Evolutionary conservation across 768 basidiomycete species (phyloP), one percentile per base, ranked within the genome.

Genomic region (Fomitopsis serialis): DNA sequence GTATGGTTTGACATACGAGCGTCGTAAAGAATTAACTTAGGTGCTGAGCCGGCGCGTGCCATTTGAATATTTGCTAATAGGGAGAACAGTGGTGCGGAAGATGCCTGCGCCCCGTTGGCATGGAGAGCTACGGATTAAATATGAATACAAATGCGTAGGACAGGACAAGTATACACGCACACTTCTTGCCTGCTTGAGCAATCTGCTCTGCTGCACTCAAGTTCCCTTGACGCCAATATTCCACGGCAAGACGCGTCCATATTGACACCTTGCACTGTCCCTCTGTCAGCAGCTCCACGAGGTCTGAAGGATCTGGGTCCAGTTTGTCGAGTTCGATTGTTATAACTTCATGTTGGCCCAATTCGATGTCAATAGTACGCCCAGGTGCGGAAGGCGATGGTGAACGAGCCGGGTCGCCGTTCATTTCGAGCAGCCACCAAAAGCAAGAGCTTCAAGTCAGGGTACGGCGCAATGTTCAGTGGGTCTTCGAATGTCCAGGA

Each of bases 321-420:
- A 98, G 84, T 61, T 86, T 74, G 73, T 91, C 89, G 36, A 98
- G 79, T 74, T 96, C 90, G 54, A 98, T 85, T 21, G 89, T 88
- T 54, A 95, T 88, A 64, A 90, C 81, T 70, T 95, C 93, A 68
- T 89, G 86, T 7, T 85, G 81, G 35, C 85, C 85, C 5, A 91
- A 76, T 62, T 90, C 89, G 60, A 92, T 89, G 67, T 66, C 65
- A 24, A 66, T 59, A 19, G 65, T 60, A 29, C 65, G 63, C 43
- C 60, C 60, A 42, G 57, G 48, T 50, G 55, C 55, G 53, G 57
- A 50, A 42, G 60, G 51, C 37, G 37, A 40, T 10, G 52, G 52
- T 7, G 60, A 58, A n/a, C 50, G 51, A 10, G 50, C 36, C 5
- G 12, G 36, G 8, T 45, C 32, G 36, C 54, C 53, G 52, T 57